These are phyloP conservation scores for Ballota nigra DNA, from an alignment of 257 asterid genomes.

Conservation along the genomic window DNA sequence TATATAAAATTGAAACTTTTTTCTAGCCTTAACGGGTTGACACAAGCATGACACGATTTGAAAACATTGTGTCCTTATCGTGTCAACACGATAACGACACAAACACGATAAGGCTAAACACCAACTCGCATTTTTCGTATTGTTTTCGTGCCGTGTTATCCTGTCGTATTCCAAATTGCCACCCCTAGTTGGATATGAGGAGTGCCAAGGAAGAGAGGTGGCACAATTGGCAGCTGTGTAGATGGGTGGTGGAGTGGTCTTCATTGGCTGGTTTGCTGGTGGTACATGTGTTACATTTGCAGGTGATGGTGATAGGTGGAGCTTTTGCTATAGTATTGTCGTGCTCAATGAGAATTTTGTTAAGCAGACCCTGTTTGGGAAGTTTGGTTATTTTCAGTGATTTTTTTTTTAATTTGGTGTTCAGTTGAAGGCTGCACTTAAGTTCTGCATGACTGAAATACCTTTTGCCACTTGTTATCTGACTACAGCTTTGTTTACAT, in stretches of 20 bases:
- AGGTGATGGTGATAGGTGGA: neutral
- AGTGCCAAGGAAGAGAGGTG: neutral
- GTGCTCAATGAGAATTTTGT: neutral
- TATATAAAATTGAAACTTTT: too few relatives aligned
- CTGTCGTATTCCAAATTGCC: too few relatives aligned
- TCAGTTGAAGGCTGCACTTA: neutral
- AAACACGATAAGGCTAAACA: too few relatives aligned
- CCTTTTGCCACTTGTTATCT: slow-evolving; percentile 2
- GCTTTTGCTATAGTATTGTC: neutral
- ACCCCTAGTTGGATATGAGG: too few relatives aligned
- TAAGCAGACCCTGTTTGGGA: neutral
- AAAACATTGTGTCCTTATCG: too few relatives aligned
- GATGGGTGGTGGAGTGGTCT: neutral
- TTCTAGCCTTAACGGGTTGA: too few relatives aligned
- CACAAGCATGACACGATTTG: too few relatives aligned
- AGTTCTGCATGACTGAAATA: neutral
- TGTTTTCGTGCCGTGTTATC: too few relatives aligned
- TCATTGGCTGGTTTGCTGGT: neutral
- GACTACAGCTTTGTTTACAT: neutral
- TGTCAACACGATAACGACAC: too few relatives aligned
- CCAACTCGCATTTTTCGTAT: too few relatives aligned
- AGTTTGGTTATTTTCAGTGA: neutral
- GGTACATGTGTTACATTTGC: neutral
- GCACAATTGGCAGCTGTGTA: neutral
- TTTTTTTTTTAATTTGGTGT: neutral